These are phyloP conservation scores for Scleroderma citrinum DNA, from an alignment of 768 basidiomycete species.

Conservation along the genomic window DNA sequence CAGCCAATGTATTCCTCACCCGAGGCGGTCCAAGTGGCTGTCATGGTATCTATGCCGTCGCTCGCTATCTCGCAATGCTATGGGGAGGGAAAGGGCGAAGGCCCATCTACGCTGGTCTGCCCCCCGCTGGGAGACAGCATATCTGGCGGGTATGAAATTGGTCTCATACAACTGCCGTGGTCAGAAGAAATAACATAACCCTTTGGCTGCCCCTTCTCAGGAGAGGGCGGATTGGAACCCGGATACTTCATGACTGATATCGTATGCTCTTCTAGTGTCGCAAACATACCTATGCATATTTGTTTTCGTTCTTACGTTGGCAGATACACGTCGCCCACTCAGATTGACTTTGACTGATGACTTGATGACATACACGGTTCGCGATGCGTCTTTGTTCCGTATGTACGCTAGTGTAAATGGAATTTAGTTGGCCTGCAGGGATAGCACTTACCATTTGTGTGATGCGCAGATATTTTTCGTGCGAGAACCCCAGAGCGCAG, in stretches of 20 bases:
- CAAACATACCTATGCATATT: too few relatives aligned
- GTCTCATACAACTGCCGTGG: constrained; percentile 36
- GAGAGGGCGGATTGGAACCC: background rate
- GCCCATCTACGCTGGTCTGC: background rate
- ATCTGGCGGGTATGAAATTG: constrained; percentile 39
- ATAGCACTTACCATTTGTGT: too few relatives aligned
- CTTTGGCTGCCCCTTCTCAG: background rate
- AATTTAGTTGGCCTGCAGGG: background rate
- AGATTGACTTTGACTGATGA: too few relatives aligned
- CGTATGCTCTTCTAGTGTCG: background rate
- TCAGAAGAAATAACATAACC: constrained; percentile 9
- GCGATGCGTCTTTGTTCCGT: too few relatives aligned
- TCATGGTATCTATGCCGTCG: constrained; percentile 45
- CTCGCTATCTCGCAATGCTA: background rate
- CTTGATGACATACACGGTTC: too few relatives aligned
- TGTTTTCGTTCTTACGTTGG: too few relatives aligned
- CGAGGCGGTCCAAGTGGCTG: constrained; percentile 33
- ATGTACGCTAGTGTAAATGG: background rate
- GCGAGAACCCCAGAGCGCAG: background rate
- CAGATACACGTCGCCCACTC: too few relatives aligned
- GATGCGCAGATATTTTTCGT: too few relatives aligned
- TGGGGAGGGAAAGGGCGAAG: background rate
- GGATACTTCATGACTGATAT: background rate
- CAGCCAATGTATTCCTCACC: constrained; percentile 8
- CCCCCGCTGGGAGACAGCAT: constrained; percentile 7